Evolutionary conservation across 2,329 filamentous ascomycete genomes (phyloP), one percentile per base, ranked within the genome.

Genomic region (Colletotrichum lindemuthianum): DNA sequence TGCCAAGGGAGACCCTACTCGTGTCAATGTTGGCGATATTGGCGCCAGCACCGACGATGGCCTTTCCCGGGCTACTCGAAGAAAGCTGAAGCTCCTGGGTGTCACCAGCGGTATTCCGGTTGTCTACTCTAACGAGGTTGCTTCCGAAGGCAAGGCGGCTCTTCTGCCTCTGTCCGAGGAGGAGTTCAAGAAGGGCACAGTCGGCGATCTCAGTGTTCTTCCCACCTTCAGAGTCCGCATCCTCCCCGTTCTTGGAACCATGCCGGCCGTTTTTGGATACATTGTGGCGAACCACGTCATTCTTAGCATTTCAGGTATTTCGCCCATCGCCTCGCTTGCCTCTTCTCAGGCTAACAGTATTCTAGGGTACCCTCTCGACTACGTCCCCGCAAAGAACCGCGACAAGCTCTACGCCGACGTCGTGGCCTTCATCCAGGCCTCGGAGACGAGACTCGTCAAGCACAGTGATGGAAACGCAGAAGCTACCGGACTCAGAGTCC

Each of bases 141-240:
- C 92, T 0, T 93, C 91, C 0, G 92, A 93, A 7, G 96, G 95
- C 59, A 98, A 98, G 80, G 96, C 96, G 0, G 89, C 93, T 71
- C 82, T 99, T 8, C 83, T 97, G 2, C 96, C 96, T 0, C 83
- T 99, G 0, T 84, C 92, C 0, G 93, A 97, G 66, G 92, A 96
- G 52, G 94, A 98, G 74, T 96, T 93, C 72, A 78, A 87, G 51
- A 97, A 96, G 77, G 96, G 96, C 15, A 84, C 88, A 15, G 93
- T 98, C 0, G 90, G 91, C 33, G 94, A 97, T 69, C 84, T 98
- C 0, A 92, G 93, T 47, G 92, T 96, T 0, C 85, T 99, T 54
- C 92, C 94, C 1, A 94, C 97, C 74, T 99, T 99, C 76, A 86
- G 96, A 32, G 92, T 97, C 9, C 86, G 96, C n/a, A 99, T 99